phyloP scores from a whole-genome alignment of 768 basidiomycete species.

The Daedaleopsis nitida region DNA sequence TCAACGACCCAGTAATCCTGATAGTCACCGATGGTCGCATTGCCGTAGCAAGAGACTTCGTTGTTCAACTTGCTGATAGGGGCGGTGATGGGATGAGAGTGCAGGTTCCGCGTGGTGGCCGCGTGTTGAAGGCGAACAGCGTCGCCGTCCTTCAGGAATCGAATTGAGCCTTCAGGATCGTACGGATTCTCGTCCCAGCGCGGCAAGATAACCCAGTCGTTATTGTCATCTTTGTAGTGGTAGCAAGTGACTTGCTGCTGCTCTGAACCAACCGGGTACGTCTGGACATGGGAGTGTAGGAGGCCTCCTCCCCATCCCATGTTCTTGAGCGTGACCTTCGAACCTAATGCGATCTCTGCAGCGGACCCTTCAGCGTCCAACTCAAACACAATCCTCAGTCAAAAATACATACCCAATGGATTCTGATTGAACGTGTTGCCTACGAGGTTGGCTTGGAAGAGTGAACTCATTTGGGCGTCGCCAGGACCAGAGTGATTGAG shows the following conservation, averaged over 20 bases:
- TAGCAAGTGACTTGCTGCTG: constrained; percentile 99
- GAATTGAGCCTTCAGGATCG: constrained; percentile 66
- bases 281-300: constrained; percentile 95
- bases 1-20: constrained; percentile 94
- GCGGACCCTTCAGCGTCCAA: neutral
- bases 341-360: constrained; percentile 85
- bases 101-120: constrained; percentile 86
- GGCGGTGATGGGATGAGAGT: constrained; percentile 87
- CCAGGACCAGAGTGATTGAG: constrained; percentile 94
- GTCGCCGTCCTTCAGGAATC: constrained; percentile 76
- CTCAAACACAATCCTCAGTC: neutral
- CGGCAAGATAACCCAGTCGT: constrained; percentile 83
- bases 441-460: constrained; percentile 94
- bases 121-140: constrained; percentile 79
- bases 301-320: constrained; percentile 98
- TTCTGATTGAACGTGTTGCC: constrained; percentile 94
- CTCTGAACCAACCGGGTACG: constrained; percentile 85
- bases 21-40: constrained; percentile 81
- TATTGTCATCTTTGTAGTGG: constrained; percentile 99
- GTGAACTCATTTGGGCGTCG: constrained; percentile 97
- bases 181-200: constrained; percentile 75
- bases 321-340: constrained; percentile 91
- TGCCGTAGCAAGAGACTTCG: constrained; percentile 95
- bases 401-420: constrained; percentile 67
- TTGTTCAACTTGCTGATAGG: constrained; percentile 87